A percentile compares a stretch with the other conserved stretches of the same genome.
Conservation (phyloP, 2,329 filamentous ascomycete genomes). For the Cladosporium sp. region DNA sequence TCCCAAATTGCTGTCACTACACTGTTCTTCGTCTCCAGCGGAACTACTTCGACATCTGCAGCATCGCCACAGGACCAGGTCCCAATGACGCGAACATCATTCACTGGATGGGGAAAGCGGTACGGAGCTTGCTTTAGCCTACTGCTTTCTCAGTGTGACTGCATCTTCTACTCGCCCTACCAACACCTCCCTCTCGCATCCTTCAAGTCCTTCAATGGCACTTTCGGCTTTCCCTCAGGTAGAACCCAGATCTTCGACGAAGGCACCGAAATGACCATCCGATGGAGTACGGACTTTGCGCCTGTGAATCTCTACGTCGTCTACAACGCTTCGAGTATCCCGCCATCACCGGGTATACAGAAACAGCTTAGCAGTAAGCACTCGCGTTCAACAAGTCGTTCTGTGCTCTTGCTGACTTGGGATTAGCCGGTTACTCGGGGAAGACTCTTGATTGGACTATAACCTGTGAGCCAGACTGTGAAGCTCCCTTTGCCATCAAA, state of each 20-base stretch:
- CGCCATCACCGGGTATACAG: background rate
- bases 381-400: too few relatives aligned
- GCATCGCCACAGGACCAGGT: background rate
- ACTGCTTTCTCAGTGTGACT: background rate
- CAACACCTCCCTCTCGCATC: background rate
- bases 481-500: background rate
- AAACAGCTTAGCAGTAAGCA: background rate
- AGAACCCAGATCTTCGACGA: background rate
- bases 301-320: background rate
- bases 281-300: background rate
- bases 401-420: background rate
- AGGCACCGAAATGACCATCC: background rate
- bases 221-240: background rate
- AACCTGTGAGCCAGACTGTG: background rate
- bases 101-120: background rate
- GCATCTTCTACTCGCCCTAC: background rate
- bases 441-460: background rate
- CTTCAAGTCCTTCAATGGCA: background rate
- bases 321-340: background rate
- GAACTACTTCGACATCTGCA: background rate
- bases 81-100: background rate
- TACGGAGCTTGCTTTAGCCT: background rate
- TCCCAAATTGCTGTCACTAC: background rate
- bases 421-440: background rate
- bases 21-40: background rate